Percentiles rank a stretch among this genome's conserved stretches.
Conservation (phyloP, 2,329 filamentous ascomycete genomes). For the Ceratocystis ficicola region DNA sequence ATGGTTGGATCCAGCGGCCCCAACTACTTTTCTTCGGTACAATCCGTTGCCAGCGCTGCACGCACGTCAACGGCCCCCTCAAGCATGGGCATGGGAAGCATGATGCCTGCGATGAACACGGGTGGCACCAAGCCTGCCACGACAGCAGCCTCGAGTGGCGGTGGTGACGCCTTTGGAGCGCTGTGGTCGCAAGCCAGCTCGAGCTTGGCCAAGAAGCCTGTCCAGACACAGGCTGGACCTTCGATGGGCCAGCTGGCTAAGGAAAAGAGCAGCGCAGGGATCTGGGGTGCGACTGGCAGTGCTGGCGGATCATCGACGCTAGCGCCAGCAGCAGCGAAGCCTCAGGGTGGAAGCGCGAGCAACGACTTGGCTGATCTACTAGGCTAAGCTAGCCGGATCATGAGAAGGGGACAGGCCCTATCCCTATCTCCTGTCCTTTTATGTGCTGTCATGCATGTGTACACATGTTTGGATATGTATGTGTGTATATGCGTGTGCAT, state of each 20-base stretch:
- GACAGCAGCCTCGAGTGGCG: slow-evolving; percentile 41
- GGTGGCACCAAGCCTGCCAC: slow-evolving; percentile 37
- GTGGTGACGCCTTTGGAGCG: slow-evolving; percentile 79
- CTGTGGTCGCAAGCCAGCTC: slow-evolving; percentile 67
- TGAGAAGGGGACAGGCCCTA: background rate
- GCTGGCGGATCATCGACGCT: slow-evolving; percentile 20
- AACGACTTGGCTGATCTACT: slow-evolving; percentile 40
- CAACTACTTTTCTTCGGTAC: slow-evolving; percentile 90
- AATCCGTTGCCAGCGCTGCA: slow-evolving; percentile 27
- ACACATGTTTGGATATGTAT: background rate
- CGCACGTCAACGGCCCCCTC: slow-evolving; percentile 25
- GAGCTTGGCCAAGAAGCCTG: slow-evolving; percentile 60
- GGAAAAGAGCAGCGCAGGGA: slow-evolving; percentile 86
- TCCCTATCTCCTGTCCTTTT: background rate
- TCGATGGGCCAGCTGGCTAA: slow-evolving; percentile 93
- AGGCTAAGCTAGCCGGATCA: slow-evolving; percentile 28
- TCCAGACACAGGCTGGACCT: slow-evolving; percentile 52
- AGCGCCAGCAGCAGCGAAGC: slow-evolving; percentile 25
- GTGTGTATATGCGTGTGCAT: background rate
- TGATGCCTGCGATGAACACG: slow-evolving; percentile 38
- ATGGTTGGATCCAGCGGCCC: slow-evolving; percentile 64
- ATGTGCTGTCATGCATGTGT: background rate
- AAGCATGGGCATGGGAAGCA: slow-evolving; percentile 34
- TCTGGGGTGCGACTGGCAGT: slow-evolving; percentile 66
- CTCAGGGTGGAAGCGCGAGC: slow-evolving; percentile 23